Evolutionary conservation across 306 rosid species (phyloP), one percentile per base, ranked within the genome.

Genomic region (Quercus suber): DNA sequence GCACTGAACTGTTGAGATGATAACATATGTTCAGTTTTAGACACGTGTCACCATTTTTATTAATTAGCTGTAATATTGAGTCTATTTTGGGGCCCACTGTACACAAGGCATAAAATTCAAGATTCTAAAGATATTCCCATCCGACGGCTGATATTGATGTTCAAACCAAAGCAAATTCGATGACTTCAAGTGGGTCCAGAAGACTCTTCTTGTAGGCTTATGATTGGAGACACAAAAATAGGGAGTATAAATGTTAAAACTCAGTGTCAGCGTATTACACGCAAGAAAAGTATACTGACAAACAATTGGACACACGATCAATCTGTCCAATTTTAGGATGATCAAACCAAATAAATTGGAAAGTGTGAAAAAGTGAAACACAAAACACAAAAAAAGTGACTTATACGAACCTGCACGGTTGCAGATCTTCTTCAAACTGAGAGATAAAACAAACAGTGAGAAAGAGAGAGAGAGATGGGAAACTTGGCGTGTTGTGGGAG

Each of bases 401-500:
- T 41, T 41, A 41, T 41, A 41, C 52, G 64, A 51, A 35, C 63
- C 25, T 74, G 60, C 60, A 80, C 35, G 25, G 61, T 60, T 78
- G 60, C 59, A 51, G 69, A 53, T 75, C 72, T 55, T 33, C 55
- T 43, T 49, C 49, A 21, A 4, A 60, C 60, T 1, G 58, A 51
- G 43, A 33, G 17, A 64, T 41, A 51, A 37, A 15, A 17, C 45
- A 69, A 12, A 37, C 71, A 5, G 41, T 37, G 41, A 61, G 19
- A 8, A 15, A 59, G n/a, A 23, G 63, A 56, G 65, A 67, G 64
- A 75, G 82, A 74, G 74, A 92, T 91, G 99, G 89, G 90, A 76
- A 87, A 88, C 20, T 81, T 91, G 69, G 25, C 41, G 5, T 93
- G 99, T 76, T 95, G 99, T 27, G 96, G 84, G 74, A 79, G 89